These are phyloP conservation scores for Selaginella moellendorffii DNA, from an alignment of 75 land plant genomes.

Conservation along the genomic window DNA sequence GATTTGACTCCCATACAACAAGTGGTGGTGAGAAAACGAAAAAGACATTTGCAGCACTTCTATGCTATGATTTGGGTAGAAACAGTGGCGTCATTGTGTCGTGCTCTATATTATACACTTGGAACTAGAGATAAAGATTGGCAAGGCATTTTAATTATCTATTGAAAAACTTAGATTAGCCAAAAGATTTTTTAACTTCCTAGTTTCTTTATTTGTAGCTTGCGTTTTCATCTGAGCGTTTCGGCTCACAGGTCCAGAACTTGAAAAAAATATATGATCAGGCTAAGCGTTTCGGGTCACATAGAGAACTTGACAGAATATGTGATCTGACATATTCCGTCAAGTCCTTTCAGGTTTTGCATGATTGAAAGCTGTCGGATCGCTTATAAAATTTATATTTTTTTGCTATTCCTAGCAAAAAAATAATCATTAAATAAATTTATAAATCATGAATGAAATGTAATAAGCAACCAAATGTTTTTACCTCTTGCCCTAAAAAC, in stretches of 20 bases:
- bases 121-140: slow-evolving; percentile 1
- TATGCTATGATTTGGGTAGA: slow-evolving; percentile 1
- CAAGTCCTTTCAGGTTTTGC: no score
- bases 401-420: no score
- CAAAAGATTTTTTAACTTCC: background rate
- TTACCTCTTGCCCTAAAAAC: no score
- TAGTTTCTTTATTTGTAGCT: background rate
- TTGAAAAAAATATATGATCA: slow-evolving; percentile 1
- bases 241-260: background rate
- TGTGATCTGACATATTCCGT: no score
- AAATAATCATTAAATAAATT: no score
- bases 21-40: background rate
- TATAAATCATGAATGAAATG: no score
- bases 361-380: no score
- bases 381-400: no score
- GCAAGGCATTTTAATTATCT: background rate
- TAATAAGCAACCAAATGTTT: no score
- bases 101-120: background rate
- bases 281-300: no score
- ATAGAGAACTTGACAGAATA: no score
- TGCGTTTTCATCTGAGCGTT: slow-evolving; percentile 1
- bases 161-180: slow-evolving; percentile 1
- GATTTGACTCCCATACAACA: slow-evolving; percentile 1
- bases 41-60: slow-evolving; percentile 1
- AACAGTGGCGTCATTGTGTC: no score